A percentile compares a stretch with the other conserved stretches of the same genome.
Evolutionary conservation across 2,329 filamentous ascomycete genomes (phyloP).

Genomic region (Aspergillus chevalieri): DNA sequence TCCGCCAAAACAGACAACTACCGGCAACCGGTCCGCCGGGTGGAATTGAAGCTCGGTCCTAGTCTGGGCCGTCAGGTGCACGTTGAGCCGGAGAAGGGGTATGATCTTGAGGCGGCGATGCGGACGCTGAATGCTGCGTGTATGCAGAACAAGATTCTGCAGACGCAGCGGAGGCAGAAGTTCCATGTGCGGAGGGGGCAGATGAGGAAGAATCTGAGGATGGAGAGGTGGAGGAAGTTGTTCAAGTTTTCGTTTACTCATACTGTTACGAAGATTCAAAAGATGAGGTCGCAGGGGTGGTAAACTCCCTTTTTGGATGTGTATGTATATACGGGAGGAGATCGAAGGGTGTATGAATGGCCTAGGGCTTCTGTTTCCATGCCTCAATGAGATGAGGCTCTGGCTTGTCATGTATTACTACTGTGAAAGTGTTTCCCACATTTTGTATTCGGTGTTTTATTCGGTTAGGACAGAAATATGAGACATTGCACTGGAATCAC

Average conservation of each 20-base stretch:
- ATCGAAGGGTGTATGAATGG: not conserved
- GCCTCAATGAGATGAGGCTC: not conserved
- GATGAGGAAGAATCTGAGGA: conserved; percentile 34
- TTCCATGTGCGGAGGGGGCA: conserved; percentile 39
- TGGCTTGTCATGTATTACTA: conserved; percentile 7
- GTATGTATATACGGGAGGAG: not conserved
- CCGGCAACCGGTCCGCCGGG: conserved; percentile 16
- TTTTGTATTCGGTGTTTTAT: conserved; percentile 9
- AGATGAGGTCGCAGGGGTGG: conserved; percentile 44
- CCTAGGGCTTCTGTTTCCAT: not conserved
- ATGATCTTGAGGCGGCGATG: conserved; percentile 25
- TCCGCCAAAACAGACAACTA: conserved; percentile 14
- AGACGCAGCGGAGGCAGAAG: conserved; percentile 28
- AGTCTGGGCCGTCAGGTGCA: conserved; percentile 30
- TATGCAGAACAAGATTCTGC: conserved; percentile 27
- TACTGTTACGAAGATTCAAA: conserved; percentile 37
- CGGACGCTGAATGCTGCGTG: conserved; percentile 21
- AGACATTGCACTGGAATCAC: conserved; percentile 7
- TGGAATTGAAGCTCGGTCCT: conserved; percentile 32
- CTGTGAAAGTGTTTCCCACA: conserved; percentile 9
- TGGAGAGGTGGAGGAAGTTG: conserved; percentile 37
- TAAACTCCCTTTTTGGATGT: conserved; percentile 13
- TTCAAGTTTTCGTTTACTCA: conserved; percentile 40
- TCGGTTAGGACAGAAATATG: conserved; percentile 3
- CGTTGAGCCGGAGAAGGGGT: conserved; percentile 28